phyloP scores from a whole-genome alignment of 768 basidiomycete species.

The Peribolospora kevripleyi region DNA sequence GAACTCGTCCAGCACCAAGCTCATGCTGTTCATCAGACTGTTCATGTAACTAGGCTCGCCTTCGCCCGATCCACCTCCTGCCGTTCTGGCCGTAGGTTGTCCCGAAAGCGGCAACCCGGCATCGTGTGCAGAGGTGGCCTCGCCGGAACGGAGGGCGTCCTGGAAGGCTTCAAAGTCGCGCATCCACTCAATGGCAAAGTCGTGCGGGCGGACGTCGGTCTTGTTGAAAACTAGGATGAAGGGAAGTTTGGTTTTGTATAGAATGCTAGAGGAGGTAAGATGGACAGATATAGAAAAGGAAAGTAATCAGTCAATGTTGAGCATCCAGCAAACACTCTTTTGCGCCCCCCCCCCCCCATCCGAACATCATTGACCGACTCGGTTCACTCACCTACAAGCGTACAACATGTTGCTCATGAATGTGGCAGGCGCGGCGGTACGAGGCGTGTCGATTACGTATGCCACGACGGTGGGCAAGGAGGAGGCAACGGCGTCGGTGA shows the following conservation, averaged over 20 bases:
- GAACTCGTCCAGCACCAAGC: constrained; percentile 88
- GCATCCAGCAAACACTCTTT: not conserved
- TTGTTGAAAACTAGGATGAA: constrained; percentile 98
- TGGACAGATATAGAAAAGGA: not conserved
- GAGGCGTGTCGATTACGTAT: constrained; percentile 89
- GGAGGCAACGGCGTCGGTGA: constrained; percentile 86
- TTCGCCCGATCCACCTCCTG: constrained; percentile 33
- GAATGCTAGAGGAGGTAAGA: constrained; percentile 32
- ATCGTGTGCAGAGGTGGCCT: constrained; percentile 19
- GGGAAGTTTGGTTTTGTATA: constrained; percentile 93
- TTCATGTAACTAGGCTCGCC: constrained; percentile 96
- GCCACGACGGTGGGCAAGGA: constrained; percentile 83
- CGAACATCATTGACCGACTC: not conserved
- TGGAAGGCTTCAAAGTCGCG: constrained; percentile 90
- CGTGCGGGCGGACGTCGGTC: constrained; percentile 70
- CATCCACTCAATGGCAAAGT: constrained; percentile 96
- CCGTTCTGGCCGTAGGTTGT: constrained; percentile 14
- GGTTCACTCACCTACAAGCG: constrained; percentile 57
- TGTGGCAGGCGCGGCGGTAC: constrained; percentile 70
- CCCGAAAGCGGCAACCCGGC: too few species aligned
- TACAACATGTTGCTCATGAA: constrained; percentile 99
- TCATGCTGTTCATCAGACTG: constrained; percentile 97
- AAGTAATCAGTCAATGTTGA: not conserved
- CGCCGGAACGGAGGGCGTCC: constrained; percentile 48
- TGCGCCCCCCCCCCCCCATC: too few species aligned